phyloP scores from a whole-genome alignment of 257 asterid genomes.

The Solanum okadae region DNA sequence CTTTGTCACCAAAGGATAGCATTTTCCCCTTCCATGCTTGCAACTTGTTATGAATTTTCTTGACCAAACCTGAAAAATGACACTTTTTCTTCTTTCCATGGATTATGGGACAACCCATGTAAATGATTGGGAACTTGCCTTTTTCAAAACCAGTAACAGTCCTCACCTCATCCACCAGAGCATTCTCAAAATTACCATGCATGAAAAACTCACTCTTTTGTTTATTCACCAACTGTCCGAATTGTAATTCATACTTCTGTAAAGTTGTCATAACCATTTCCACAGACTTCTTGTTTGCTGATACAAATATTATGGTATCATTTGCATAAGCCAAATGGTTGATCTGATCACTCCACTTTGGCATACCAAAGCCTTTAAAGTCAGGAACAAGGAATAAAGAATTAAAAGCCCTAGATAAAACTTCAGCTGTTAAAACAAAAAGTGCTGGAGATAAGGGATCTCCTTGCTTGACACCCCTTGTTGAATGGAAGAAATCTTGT shows the following conservation, averaged over 20 bases:
- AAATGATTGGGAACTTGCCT: background rate
- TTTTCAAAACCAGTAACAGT: accelerated
- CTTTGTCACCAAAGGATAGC: too few relatives aligned
- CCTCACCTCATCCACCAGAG: background rate
- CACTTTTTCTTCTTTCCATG: background rate
- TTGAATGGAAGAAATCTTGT: background rate
- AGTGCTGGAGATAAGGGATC: background rate
- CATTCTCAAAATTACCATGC: too few relatives aligned
- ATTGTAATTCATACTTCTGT: too few relatives aligned
- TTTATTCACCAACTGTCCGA: background rate
- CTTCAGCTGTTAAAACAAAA: too few relatives aligned
- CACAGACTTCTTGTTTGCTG: background rate
- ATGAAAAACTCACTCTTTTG: background rate
- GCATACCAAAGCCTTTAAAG: background rate
- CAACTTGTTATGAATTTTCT: background rate
- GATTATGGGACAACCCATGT: background rate
- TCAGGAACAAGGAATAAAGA: background rate
- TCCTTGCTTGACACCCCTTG: background rate
- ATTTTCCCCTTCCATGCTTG: background rate
- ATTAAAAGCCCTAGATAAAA: too few relatives aligned
- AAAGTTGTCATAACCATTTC: background rate
- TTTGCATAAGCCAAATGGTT: background rate
- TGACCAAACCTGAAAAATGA: background rate
- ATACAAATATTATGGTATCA: too few relatives aligned
- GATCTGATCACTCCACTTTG: background rate